Evolutionary conservation across 495 filamentous ascomycete species (phyloP).

Genomic region (Penicillium atrosanguineum): DNA sequence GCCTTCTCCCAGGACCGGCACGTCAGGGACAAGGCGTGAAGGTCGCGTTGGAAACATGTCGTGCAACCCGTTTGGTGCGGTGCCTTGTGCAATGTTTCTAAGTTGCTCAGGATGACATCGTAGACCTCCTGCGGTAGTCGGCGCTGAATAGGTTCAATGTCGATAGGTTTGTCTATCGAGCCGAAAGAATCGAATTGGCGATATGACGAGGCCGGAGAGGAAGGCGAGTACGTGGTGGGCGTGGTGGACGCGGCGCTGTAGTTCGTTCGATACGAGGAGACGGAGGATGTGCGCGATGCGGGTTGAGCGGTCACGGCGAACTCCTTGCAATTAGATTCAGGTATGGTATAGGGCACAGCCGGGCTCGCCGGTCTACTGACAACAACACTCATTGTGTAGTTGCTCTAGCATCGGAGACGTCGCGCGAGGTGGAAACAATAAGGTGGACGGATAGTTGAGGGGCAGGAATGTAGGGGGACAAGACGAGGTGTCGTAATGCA

Average conservation of each 20-base stretch:
- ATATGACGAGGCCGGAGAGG: constrained; percentile 35
- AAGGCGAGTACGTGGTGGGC: constrained; percentile 39
- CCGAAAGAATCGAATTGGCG: constrained; percentile 38
- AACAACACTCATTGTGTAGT: constrained; percentile 42
- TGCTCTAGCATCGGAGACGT: constrained; percentile 22
- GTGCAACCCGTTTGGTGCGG: constrained; percentile 53
- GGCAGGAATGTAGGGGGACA: constrained; percentile 24
- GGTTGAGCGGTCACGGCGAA: constrained; percentile 33
- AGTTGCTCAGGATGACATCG: constrained; percentile 51
- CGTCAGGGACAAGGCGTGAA: constrained; percentile 64
- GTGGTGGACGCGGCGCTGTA: constrained; percentile 38
- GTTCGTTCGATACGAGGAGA: constrained; percentile 43
- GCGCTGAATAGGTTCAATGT: constrained; percentile 43
- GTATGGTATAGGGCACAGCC: constrained; percentile 32
- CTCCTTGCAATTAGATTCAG: constrained; percentile 20
- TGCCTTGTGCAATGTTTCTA: constrained; percentile 48
- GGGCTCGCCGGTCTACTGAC: constrained; percentile 42
- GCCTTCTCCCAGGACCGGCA: constrained; percentile 66
- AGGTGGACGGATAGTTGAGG: constrained; percentile 13
- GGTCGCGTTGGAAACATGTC: constrained; percentile 76
- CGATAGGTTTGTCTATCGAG: constrained; percentile 27
- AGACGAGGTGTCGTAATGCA: constrained; percentile 16
- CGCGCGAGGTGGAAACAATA: constrained; percentile 5
- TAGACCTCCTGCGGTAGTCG: constrained; percentile 56
- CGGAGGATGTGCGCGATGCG: constrained; percentile 37